Evolutionary conservation across 2,329 filamentous ascomycete species (phyloP).

Genomic region (Paecilomyces dactylethromorphus): DNA sequence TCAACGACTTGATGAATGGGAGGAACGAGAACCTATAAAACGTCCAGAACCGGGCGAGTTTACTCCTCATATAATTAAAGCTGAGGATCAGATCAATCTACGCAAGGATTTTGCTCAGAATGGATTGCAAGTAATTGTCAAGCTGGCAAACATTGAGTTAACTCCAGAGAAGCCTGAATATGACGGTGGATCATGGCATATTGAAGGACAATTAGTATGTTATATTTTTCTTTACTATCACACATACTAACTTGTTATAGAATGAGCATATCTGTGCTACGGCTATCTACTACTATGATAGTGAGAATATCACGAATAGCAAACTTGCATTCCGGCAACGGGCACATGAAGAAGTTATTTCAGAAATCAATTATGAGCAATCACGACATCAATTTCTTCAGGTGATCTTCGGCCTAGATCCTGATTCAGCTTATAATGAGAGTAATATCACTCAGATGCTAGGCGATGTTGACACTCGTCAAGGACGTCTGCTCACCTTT

Average conservation of each 20-base stretch:
- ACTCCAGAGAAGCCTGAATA: slow-evolving; percentile 50
- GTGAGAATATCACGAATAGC: slow-evolving; percentile 53
- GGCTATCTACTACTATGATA: slow-evolving; percentile 59
- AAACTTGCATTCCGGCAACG: slow-evolving; percentile 45
- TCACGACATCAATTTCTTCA: slow-evolving; percentile 5
- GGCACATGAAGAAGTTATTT: slow-evolving; percentile 4
- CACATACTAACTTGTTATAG: slow-evolving; percentile 7
- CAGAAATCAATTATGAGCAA: neutral
- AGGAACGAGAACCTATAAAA: no score
- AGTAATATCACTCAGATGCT: slow-evolving; percentile 4
- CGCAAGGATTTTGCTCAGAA: slow-evolving; percentile 8
- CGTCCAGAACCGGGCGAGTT: slow-evolving; percentile 10
- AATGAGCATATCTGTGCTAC: slow-evolving; percentile 61
- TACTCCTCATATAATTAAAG: neutral
- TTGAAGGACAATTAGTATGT: slow-evolving; percentile 39
- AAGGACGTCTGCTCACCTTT: slow-evolving; percentile 12
- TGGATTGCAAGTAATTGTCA: slow-evolving; percentile 56
- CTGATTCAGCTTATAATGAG: neutral
- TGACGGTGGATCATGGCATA: slow-evolving; percentile 27
- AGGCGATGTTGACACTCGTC: slow-evolving; percentile 7
- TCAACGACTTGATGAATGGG: no score
- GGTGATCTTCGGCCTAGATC: slow-evolving; percentile 4
- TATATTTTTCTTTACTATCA: neutral
- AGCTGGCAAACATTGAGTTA: slow-evolving; percentile 55
- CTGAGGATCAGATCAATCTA: no score